Evolutionary conservation across 805 yeast species (phyloP), one percentile per base, ranked within the genome.

Genomic region (Debaryomyces maramus): DNA sequence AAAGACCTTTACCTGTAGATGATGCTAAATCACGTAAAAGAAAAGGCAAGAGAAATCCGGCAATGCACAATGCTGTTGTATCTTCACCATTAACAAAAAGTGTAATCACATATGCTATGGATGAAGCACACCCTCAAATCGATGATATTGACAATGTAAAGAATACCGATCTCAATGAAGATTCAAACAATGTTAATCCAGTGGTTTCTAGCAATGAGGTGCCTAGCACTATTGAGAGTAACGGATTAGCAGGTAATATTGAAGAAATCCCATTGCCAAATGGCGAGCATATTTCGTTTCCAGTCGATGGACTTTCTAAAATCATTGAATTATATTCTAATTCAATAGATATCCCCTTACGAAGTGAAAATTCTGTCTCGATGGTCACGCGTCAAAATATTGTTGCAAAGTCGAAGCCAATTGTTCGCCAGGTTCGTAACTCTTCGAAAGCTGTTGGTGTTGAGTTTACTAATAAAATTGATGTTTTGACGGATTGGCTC

Each of bases 401-500:
- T 22, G 52, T 55, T 13, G 47, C 42, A 32, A 55, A 47, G 22
- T 54, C 65, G 1, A 53, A 52, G 38, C 59, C 58, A 7, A 46
- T 61, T 19, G 48, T 65, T n/a, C 51, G 54, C n/a, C 61, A 55
- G 32, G 58, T 63, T 7, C 48, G 57, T 16, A 50, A 52, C 3
- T 46, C 56, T 5, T 51, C 58, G 13, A 56, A 56, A 30, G 50
- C 55, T 11, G 50, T 53, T 22, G 54, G 62, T 1, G 59, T 58
- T 8, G 59, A 58, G 9, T 63, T 58, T 44, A 54, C 51, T 31
- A 53, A 51, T 20, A 60, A 56, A 36, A 45, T 63, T 5, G 53
- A 54, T 13, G 47, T 55, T 8, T 47, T 63, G 26, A 57, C 57
- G 16, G 51, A 53, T 21, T 61, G 69, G 67, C 50, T 67, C 26